Percentiles rank a stretch among this genome's conserved stretches.
Evolutionary conservation across 164 flowering plant species (phyloP).

Genomic region (Annona cherimola): DNA sequence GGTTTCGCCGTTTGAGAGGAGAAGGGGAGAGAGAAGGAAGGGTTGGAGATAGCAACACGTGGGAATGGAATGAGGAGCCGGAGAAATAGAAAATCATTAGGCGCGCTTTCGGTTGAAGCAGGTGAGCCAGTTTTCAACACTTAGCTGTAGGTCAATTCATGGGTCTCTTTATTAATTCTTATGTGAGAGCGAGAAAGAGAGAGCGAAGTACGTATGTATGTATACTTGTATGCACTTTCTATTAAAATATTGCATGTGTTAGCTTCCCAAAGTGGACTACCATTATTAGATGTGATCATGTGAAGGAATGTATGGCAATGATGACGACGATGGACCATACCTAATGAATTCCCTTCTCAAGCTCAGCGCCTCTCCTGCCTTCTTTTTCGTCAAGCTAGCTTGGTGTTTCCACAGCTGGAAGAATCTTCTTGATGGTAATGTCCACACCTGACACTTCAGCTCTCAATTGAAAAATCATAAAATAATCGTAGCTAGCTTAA

Average conservation of each 20-base stretch:
- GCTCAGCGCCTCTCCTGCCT: neutral
- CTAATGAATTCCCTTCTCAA: conserved; percentile 5
- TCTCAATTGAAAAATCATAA: neutral
- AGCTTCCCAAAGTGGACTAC: conserved; percentile 4
- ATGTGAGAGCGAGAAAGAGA: neutral
- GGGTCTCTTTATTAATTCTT: neutral
- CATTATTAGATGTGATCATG: neutral
- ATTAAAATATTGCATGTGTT: conserved; percentile 4
- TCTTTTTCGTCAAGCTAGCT: neutral
- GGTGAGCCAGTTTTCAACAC: conserved; percentile 13
- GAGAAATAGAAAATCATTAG: conserved; percentile 22
- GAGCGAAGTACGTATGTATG: neutral
- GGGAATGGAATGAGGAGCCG: conserved; percentile 11
- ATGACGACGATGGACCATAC: conserved; percentile 11
- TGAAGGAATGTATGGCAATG: conserved; percentile 1
- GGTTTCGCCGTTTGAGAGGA: conserved; percentile 33
- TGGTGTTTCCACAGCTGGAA: conserved; percentile 22
- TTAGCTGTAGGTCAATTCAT: neutral
- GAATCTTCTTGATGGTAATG: conserved; percentile 26
- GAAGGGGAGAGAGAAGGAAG: conserved; percentile 4
- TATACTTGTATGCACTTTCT: neutral
- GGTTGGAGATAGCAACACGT: conserved; percentile 26
- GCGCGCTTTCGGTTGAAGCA: conserved; percentile 20
- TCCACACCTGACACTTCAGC: conserved; percentile 25
- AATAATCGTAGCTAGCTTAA: neutral